Percentiles rank a stretch among this genome's conserved stretches.
phyloP scores from a whole-genome alignment of 2,329 filamentous ascomycete genomes.

The Calonectria pauciramosa region DNA sequence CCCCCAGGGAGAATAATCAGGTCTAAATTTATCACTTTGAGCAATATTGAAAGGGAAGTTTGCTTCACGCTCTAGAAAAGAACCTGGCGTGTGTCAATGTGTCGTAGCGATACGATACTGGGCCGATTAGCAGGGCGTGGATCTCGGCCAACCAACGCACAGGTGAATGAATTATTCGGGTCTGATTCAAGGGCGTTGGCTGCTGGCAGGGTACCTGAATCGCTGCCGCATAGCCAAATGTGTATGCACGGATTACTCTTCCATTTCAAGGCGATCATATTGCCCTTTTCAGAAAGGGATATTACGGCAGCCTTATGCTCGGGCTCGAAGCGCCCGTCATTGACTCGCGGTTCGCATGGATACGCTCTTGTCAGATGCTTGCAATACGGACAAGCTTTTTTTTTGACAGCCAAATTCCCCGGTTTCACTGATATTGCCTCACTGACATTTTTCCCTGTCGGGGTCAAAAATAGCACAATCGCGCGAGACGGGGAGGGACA shows the following conservation, averaged over 20 bases:
- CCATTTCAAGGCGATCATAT: background rate
- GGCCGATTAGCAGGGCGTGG: background rate
- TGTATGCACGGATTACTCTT: background rate
- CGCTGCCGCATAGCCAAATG: background rate
- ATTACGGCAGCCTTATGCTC: background rate
- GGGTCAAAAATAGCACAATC: background rate
- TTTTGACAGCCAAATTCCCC: background rate
- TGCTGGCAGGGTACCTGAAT: background rate
- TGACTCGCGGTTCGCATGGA: background rate
- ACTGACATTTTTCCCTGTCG: background rate
- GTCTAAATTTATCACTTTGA: background rate
- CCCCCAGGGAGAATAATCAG: background rate
- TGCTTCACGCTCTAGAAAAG: background rate
- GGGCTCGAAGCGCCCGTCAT: background rate
- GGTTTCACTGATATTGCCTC: background rate
- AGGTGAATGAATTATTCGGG: background rate
- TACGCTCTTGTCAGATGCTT: background rate
- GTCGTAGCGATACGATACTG: background rate
- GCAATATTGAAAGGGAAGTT: background rate
- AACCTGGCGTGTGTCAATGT: background rate
- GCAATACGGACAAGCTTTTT: background rate
- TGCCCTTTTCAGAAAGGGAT: background rate
- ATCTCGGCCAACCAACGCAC: background rate
- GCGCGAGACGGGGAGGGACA: slow-evolving; percentile 6
- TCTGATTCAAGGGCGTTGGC: background rate